Evolutionary conservation across 2,329 filamentous ascomycete species (phyloP).

Genomic region (Scedosporium apiospermum): DNA sequence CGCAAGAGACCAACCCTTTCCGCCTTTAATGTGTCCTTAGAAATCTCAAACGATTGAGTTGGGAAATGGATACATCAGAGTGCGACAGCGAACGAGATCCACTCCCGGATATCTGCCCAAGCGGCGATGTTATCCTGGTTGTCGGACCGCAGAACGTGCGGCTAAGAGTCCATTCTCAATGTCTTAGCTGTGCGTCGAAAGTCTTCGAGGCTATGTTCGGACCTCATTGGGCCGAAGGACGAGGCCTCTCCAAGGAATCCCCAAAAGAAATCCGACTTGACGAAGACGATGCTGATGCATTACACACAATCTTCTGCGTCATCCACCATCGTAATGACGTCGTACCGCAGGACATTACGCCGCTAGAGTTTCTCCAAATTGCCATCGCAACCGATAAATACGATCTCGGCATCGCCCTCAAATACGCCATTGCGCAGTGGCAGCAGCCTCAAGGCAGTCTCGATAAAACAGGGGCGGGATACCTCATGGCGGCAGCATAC

Average conservation of each 20-base stretch:
- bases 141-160: slow-evolving; percentile 1
- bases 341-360: slow-evolving; percentile 5
- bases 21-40: too few species aligned
- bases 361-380: slow-evolving; percentile 10
- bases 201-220: slow-evolving; percentile 7
- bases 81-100: neutral
- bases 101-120: neutral
- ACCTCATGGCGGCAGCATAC: neutral
- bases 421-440: slow-evolving; percentile 1
- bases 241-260: neutral
- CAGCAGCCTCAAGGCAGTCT: neutral
- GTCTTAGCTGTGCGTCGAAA: slow-evolving; percentile 5
- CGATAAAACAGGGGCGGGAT: neutral
- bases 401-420: slow-evolving; percentile 1
- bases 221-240: slow-evolving; percentile 3
- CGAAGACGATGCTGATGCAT: slow-evolving; percentile 5
- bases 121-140: slow-evolving; percentile 1
- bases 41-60: too few species aligned
- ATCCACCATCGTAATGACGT: slow-evolving; percentile 3
- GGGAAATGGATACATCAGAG: neutral
- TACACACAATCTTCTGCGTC: slow-evolving; percentile 4
- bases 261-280: slow-evolving; percentile 2
- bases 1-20: too few species aligned
- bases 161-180: slow-evolving; percentile 8
- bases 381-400: slow-evolving; percentile 5